These are phyloP conservation scores for Globisporangium paddicum DNA, from an alignment of 352 stramenopile species.

Conservation along the genomic window DNA sequence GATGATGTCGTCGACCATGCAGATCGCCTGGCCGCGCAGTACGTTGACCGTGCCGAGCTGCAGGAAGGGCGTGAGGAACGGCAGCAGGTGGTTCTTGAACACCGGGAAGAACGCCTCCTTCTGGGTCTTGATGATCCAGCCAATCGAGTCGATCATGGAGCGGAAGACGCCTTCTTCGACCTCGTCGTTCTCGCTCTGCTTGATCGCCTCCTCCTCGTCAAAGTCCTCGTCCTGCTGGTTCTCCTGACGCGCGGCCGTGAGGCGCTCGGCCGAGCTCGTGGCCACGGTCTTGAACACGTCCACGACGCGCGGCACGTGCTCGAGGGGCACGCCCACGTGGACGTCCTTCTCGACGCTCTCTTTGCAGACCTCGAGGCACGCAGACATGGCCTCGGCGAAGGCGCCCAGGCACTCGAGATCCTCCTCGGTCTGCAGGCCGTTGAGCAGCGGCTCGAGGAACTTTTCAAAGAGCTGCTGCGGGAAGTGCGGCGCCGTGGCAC, in stretches of 20 bases:
- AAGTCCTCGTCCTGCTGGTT: constrained; percentile 81
- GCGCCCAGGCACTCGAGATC: constrained; percentile 76
- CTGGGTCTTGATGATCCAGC: constrained; percentile 83
- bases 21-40: constrained; percentile 79
- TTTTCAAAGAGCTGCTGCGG: constrained; percentile 81
- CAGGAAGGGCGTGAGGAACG: constrained; percentile 66
- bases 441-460: constrained; percentile 71
- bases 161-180: constrained; percentile 75
- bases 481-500: constrained; percentile 48
- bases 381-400: constrained; percentile 70
- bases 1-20: constrained; percentile 87
- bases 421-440: constrained; percentile 65
- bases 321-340: constrained; percentile 55
- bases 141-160: constrained; percentile 80
- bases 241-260: constrained; percentile 49
- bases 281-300: constrained; percentile 71
- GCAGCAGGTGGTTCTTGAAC: constrained; percentile 63
- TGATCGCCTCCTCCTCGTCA: constrained; percentile 63
- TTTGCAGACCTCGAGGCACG: constrained; percentile 76
- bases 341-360: constrained; percentile 73
- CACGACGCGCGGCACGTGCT: constrained; percentile 63
- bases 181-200: constrained; percentile 69
- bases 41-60: constrained; percentile 51
- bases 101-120: constrained; percentile 72
- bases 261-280: constrained; percentile 53